These are phyloP conservation scores for Sporothrix dimorphospora DNA, from an alignment of 2,329 filamentous ascomycete genomes.

Conservation along the genomic window DNA sequence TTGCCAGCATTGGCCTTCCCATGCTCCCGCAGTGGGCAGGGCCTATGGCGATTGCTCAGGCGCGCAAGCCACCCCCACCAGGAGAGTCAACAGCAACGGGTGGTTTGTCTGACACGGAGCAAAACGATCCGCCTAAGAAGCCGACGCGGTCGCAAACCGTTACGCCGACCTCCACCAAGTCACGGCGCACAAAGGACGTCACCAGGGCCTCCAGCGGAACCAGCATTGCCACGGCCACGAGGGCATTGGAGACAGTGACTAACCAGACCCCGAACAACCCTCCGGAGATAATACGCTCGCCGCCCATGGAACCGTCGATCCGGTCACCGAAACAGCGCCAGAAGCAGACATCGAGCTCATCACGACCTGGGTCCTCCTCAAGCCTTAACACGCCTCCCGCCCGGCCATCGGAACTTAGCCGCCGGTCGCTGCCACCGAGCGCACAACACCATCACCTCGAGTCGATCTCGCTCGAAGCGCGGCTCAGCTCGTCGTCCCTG, in stretches of 20 bases:
- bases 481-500: slow-evolving; percentile 69
- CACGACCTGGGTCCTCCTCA: slow-evolving; percentile 33
- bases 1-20: slow-evolving; percentile 75
- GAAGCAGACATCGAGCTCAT: slow-evolving; percentile 26
- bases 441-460: slow-evolving; percentile 48
- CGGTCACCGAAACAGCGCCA: slow-evolving; percentile 27
- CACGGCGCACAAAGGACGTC: slow-evolving; percentile 52
- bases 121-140: slow-evolving; percentile 45
- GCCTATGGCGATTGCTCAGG: slow-evolving; percentile 79
- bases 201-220: slow-evolving; percentile 31
- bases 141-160: slow-evolving; percentile 72
- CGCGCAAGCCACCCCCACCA: slow-evolving; percentile 70
- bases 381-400: slow-evolving; percentile 45
- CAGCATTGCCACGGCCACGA: slow-evolving; percentile 10
- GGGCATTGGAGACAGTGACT: slow-evolving; percentile 21
- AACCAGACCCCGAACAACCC: slow-evolving; percentile 32
- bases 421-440: slow-evolving; percentile 18
- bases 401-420: slow-evolving; percentile 9
- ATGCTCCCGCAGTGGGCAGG: slow-evolving; percentile 77
- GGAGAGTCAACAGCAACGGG: slow-evolving; percentile 53
- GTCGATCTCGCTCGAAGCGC: slow-evolving; percentile 59
- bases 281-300: slow-evolving; percentile 28
- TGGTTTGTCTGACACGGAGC: slow-evolving; percentile 26
- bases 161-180: slow-evolving; percentile 52
- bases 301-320: slow-evolving; percentile 13